Percentiles rank a stretch among this genome's conserved stretches.
Conservation (phyloP, 2,329 filamentous ascomycete species). For the Arthrocladium fulminans region DNA sequence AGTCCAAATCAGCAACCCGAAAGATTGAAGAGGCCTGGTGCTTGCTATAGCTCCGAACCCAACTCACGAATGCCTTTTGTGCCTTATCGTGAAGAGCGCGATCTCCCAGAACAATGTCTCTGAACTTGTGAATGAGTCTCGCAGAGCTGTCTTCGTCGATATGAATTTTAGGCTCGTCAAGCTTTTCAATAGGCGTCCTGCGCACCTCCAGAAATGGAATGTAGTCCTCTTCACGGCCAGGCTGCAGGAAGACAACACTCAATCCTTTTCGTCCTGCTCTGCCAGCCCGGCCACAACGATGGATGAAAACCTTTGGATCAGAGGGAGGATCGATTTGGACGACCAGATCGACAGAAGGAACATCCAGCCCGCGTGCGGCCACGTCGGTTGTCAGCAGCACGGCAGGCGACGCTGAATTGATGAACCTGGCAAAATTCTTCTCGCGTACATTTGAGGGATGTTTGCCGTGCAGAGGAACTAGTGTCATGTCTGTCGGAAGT, state of each 20-base stretch:
- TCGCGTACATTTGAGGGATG: conserved; percentile 78
- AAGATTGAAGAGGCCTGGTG: conserved; percentile 91
- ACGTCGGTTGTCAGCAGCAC: conserved; percentile 89
- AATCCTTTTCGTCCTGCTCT: conserved; percentile 63
- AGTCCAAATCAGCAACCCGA: conserved; percentile 69
- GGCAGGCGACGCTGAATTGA: conserved; percentile 63
- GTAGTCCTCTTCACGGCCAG: conserved; percentile 82
- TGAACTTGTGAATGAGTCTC: conserved; percentile 51
- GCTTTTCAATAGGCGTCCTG: conserved; percentile 67
- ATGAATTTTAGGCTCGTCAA: conserved; percentile 49
- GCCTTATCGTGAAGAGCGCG: conserved; percentile 74
- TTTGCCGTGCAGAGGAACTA: conserved; percentile 85
- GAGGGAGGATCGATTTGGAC: conserved; percentile 78
- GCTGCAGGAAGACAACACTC: conserved; percentile 75
- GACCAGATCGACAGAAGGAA: conserved; percentile 83
- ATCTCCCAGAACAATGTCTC: conserved; percentile 48
- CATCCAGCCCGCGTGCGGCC: conserved; percentile 81
- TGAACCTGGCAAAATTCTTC: conserved; percentile 76
- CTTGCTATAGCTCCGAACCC: conserved; percentile 83
- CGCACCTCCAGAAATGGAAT: conserved; percentile 76
- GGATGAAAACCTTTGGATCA: conserved; percentile 76
- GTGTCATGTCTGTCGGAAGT: conserved; percentile 54
- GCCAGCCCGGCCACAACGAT: conserved; percentile 56
- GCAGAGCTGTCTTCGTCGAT: conserved; percentile 55
- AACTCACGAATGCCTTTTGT: conserved; percentile 85